These are phyloP conservation scores for Perkinsus chesapeaki DNA, from an alignment of 169 alveolate genomes.

Conservation along the genomic window DNA sequence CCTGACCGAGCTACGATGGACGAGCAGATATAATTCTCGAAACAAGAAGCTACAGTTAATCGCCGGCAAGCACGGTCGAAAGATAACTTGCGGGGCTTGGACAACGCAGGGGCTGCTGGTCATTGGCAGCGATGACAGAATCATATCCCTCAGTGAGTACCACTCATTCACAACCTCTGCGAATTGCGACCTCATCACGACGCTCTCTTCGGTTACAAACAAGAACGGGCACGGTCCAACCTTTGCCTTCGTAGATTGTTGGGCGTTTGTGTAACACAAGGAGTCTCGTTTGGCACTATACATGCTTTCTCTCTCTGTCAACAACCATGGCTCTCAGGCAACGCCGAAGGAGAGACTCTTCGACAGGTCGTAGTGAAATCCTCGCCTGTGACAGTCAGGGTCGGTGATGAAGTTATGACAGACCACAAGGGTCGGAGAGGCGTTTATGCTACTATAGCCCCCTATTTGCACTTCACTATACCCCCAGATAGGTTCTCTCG, in stretches of 20 bases:
- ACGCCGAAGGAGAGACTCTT: not conserved
- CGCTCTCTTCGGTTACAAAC: too few species aligned
- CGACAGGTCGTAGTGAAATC: not conserved
- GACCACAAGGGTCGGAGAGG: not conserved
- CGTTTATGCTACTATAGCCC: not conserved
- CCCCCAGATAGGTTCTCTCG: not conserved
- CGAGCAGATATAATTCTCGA: not conserved
- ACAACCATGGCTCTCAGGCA: not conserved
- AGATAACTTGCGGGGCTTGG: not conserved
- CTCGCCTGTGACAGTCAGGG: not conserved
- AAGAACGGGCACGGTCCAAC: too few species aligned
- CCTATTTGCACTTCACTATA: not conserved
- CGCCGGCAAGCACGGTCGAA: not conserved
- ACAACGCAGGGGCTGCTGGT: not conserved
- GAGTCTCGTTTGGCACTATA: too few species aligned
- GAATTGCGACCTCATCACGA: too few species aligned
- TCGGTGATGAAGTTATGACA: not conserved
- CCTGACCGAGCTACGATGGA: not conserved
- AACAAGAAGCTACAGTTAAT: not conserved
- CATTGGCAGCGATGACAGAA: not conserved
- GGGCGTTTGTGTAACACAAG: too few species aligned
- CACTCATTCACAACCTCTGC: too few species aligned
- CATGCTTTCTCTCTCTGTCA: not conserved
- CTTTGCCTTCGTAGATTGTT: too few species aligned
- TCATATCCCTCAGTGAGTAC: not conserved